Percentiles rank a stretch among this genome's conserved stretches.
These are phyloP conservation scores for Emmonsiellopsis sp. DNA, from an alignment of 2,329 filamentous ascomycete genomes.

Conservation along the genomic window DNA sequence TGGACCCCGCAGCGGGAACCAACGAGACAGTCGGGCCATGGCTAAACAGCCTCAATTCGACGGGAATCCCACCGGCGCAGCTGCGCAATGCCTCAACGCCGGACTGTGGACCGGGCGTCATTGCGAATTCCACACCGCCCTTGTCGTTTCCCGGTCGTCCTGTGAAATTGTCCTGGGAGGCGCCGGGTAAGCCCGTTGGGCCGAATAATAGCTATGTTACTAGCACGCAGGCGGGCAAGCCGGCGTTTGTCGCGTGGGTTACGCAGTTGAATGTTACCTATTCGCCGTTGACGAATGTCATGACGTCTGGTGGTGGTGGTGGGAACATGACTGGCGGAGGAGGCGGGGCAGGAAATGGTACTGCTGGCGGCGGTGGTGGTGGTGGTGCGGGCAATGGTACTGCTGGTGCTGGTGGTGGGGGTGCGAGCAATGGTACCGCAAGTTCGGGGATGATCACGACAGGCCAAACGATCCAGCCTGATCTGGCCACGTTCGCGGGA, in stretches of 20 bases:
- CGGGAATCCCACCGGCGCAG: slow-evolving; percentile 35
- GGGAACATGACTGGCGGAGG: not conserved
- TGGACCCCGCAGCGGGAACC: slow-evolving; percentile 52
- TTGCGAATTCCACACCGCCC: slow-evolving; percentile 59
- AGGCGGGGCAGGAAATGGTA: not conserved
- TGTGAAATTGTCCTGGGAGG: slow-evolving; percentile 65
- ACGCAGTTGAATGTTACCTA: slow-evolving; percentile 70
- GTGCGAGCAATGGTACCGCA: not conserved
- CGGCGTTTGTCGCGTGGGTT: slow-evolving; percentile 66
- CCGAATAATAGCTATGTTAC: slow-evolving; percentile 80
- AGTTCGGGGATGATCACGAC: slow-evolving; percentile 37
- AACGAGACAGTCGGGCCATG: slow-evolving; percentile 50
- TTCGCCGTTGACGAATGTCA: slow-evolving; percentile 43
- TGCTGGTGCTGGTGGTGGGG: not conserved
- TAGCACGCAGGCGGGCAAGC: slow-evolving; percentile 44
- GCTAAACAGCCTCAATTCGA: slow-evolving; percentile 24
- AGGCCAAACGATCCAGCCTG: slow-evolving; percentile 65
- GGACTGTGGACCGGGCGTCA: slow-evolving; percentile 57
- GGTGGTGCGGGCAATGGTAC: not conserved
- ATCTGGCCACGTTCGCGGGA: slow-evolving; percentile 55
- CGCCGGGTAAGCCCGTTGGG: slow-evolving; percentile 57
- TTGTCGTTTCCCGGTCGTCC: slow-evolving; percentile 66
- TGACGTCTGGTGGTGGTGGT: not conserved
- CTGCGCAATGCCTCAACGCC: slow-evolving; percentile 48
- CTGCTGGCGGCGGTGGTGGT: not conserved